Evolutionary conservation across 495 filamentous ascomycete genomes (phyloP).

Genomic region (Penicillium chermesinum): DNA sequence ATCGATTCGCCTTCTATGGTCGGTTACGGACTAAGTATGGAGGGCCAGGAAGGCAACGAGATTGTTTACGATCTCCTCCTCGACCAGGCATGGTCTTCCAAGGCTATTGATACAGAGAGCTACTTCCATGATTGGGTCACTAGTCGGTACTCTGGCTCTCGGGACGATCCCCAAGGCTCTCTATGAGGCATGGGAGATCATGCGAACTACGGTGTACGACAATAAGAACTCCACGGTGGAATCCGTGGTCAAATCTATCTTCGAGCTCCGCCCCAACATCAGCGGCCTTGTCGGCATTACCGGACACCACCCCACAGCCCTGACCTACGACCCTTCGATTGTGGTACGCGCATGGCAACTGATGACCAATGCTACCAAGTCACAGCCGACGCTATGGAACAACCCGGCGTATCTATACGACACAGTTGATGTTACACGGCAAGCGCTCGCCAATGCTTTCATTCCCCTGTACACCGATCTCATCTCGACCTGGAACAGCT

Average conservation of each 20-base stretch:
- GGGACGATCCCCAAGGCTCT: slow-evolving; percentile 28
- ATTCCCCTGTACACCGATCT: slow-evolving; percentile 34
- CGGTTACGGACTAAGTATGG: slow-evolving; percentile 45
- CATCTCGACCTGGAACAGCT: slow-evolving; percentile 29
- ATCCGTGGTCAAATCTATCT: slow-evolving; percentile 44
- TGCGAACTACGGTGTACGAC: slow-evolving; percentile 46
- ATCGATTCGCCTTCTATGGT: slow-evolving; percentile 33
- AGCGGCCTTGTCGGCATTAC: slow-evolving; percentile 32
- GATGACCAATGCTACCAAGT: slow-evolving; percentile 33
- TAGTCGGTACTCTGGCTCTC: slow-evolving; percentile 36
- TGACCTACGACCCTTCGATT: slow-evolving; percentile 39
- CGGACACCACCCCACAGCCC: slow-evolving; percentile 36
- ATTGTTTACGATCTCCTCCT: slow-evolving; percentile 49
- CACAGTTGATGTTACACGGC: slow-evolving; percentile 47
- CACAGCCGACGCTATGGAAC: slow-evolving; percentile 35
- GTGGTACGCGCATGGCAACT: slow-evolving; percentile 39
- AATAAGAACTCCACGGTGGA: slow-evolving; percentile 43
- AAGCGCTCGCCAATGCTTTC: slow-evolving; percentile 47
- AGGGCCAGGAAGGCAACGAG: slow-evolving; percentile 53
- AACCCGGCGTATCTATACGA: slow-evolving; percentile 46
- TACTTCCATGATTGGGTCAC: slow-evolving; percentile 49
- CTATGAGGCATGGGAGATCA: slow-evolving; percentile 44
- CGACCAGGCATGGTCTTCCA: slow-evolving; percentile 44
- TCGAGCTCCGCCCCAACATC: slow-evolving; percentile 40
- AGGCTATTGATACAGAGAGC: slow-evolving; percentile 36